Conservation (phyloP, 2,329 filamentous ascomycete genomes). For the Aspergillus chevalieri region DNA sequence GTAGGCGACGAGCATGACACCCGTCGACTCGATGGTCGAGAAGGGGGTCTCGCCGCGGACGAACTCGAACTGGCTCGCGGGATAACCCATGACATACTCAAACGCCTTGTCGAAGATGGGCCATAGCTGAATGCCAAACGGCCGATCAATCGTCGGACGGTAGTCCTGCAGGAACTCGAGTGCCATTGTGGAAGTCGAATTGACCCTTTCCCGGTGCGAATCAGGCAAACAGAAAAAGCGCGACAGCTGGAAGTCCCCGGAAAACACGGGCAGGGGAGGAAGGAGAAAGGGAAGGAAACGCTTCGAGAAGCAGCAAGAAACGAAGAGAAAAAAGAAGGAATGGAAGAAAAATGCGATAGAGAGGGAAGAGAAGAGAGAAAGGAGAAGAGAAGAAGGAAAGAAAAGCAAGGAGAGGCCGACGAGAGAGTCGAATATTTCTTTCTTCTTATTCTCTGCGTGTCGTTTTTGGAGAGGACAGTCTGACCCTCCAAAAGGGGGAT, state of each 20-base stretch:
- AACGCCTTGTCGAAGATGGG: slow-evolving; percentile 88
- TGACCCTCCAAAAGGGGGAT: slow-evolving; percentile 18
- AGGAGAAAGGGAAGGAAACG: slow-evolving; percentile 61
- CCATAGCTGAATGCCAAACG: slow-evolving; percentile 89
- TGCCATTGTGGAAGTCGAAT: slow-evolving; percentile 38
- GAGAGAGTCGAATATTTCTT: slow-evolving; percentile 7
- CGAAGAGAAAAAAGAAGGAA: slow-evolving; percentile 54
- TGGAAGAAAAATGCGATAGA: slow-evolving; percentile 53
- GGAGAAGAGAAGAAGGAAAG: slow-evolving; percentile 23
- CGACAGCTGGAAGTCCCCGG: neutral
- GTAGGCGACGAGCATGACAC: slow-evolving; percentile 76
- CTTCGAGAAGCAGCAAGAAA: slow-evolving; percentile 1
- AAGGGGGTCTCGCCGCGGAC: slow-evolving; percentile 74
- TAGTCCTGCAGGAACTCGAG: slow-evolving; percentile 46
- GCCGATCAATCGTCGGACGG: slow-evolving; percentile 77
- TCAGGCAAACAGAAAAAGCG: neutral
- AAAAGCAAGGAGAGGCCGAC: slow-evolving; percentile 11
- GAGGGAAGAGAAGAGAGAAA: slow-evolving; percentile 12
- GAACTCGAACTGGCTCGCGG: slow-evolving; percentile 81
- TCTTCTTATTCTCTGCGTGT: slow-evolving; percentile 18
- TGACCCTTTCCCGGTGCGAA: neutral
- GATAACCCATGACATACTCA: slow-evolving; percentile 69
- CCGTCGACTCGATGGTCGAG: slow-evolving; percentile 80
- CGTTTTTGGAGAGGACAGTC: neutral
- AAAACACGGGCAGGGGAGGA: slow-evolving; percentile 7